phyloP scores from a whole-genome alignment of 2,329 filamentous ascomycete species.

The Arthrobotrys conoides region DNA sequence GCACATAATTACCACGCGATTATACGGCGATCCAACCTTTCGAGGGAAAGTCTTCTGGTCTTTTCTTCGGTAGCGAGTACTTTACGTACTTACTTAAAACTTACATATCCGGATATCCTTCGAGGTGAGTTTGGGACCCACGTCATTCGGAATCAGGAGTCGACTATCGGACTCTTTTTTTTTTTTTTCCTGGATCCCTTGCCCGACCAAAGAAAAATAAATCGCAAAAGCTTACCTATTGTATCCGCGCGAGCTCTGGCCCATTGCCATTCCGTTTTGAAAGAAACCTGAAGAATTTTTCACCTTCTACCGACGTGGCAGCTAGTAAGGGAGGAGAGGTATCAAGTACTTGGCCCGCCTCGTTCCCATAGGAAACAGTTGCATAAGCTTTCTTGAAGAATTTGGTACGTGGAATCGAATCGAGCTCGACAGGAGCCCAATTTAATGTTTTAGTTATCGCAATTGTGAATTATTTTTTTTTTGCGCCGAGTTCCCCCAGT shows the following conservation, averaged over 20 bases:
- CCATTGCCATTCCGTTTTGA: constrained; percentile 18
- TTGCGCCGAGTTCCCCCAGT: neutral
- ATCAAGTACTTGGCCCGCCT: constrained; percentile 40
- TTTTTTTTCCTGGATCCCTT: neutral
- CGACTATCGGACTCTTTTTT: constrained; percentile 23
- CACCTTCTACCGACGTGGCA: constrained; percentile 31
- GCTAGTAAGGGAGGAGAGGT: constrained; percentile 2
- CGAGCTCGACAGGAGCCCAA: constrained; percentile 6
- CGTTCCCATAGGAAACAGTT: constrained; percentile 54
- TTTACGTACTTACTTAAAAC: no score
- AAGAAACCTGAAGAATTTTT: constrained; percentile 20
- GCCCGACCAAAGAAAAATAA: neutral
- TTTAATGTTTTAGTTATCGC: constrained; percentile 3
- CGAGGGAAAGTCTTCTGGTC: constrained; percentile 23
- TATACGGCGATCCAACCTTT: constrained; percentile 34
- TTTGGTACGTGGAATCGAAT: constrained; percentile 31
- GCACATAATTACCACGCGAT: constrained; percentile 43
- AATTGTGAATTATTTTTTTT: constrained; percentile 16
- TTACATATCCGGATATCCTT: neutral
- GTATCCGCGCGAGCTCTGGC: constrained; percentile 20
- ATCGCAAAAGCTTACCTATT: constrained; percentile 12
- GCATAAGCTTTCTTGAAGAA: constrained; percentile 23
- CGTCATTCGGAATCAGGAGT: constrained; percentile 41
- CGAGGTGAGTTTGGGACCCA: constrained; percentile 29
- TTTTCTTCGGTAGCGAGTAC: constrained; percentile 19